Evolutionary conservation across 257 asterid species (phyloP), one percentile per base, ranked within the genome.

Genomic region (Solanum chmielewskii): DNA sequence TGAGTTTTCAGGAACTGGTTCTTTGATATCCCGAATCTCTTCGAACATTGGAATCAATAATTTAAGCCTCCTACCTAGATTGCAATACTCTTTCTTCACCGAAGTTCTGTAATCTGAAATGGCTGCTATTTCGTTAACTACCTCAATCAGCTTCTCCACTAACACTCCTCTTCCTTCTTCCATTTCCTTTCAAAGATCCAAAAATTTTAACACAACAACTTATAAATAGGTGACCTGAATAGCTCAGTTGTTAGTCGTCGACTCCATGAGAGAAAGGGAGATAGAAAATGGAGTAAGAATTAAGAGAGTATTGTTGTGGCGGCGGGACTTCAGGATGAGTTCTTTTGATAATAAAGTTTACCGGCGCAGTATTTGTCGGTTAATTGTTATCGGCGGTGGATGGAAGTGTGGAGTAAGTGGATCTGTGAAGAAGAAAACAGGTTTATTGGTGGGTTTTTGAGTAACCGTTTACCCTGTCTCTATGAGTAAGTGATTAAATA

Each of bases 41-140:
- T 97, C 99, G 83, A 97, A 97, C 98, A 97, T 88, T 80, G 99
- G 99, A 84, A 95, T 93, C 93, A 97, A 89, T 42, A 97, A 93
- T 95, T 97, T 97, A 87, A 97, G 91, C 90, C 99, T 92, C 86
- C 99, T 93, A 29, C 96, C 98, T 80, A 97, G 91, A 92, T 95
- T 97, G 49, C 95, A 93, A 88, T 93, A 97, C 91, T 95, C 98
- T 92, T 90, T 97, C 94, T 96, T 97, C 87, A 97, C 99, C 49
- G 91, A 83, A 73, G 66, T 27, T 83, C 95, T 85, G 91, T 92
- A 97, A 74, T 96, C 98, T 13, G 97, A 89, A 78, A 95, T 92
- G 41, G 92, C 91, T 87, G 99, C 91, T 88, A 97, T 97, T 86
- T 93, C 98, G 25, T 90, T 90, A 75, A 95, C 95, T 41, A 90